Percentiles rank a stretch among this genome's conserved stretches.
phyloP scores from a whole-genome alignment of 257 asterid species.

The Parsonsia alboflavescens region DNA sequence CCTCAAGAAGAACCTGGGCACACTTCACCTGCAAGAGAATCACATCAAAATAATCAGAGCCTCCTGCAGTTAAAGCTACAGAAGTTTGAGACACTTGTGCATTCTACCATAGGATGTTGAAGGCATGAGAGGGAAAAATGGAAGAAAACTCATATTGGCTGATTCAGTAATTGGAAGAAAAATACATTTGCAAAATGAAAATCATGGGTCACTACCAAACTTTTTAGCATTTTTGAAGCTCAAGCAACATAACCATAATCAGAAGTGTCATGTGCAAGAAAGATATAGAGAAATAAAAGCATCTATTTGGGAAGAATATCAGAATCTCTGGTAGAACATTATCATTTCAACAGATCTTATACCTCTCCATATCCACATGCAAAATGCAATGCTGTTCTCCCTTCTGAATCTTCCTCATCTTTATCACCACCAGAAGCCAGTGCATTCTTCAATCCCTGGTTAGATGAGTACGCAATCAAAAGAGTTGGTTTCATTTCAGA shows the following conservation, averaged over 20 bases:
- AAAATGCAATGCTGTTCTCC: slow-evolving; percentile 98
- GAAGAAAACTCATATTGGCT: neutral
- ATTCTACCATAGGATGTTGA: neutral
- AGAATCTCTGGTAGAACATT: neutral
- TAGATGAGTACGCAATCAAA: slow-evolving; percentile 12
- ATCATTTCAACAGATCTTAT: neutral
- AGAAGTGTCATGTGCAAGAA: neutral
- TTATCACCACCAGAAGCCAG: slow-evolving; percentile 83
- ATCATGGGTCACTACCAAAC: neutral
- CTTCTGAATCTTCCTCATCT: slow-evolving; percentile 98
- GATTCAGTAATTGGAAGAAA: neutral
- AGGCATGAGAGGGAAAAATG: neutral
- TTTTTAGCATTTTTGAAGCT: neutral
- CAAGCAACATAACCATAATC: neutral
- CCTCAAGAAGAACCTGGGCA: slow-evolving; percentile 87
- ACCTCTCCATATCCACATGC: slow-evolving; percentile 99
- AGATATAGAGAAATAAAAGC: neutral
- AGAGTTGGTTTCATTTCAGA: neutral
- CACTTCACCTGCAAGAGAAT: slow-evolving; percentile 60
- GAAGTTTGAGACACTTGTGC: neutral
- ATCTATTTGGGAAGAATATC: neutral
- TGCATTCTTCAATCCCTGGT: slow-evolving; percentile 75
- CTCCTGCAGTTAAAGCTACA: slow-evolving; percentile 9
- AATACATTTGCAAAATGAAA: neutral
- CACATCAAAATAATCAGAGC: slow-evolving; percentile 5